Evolutionary conservation across 805 yeast species (phyloP).

Genomic region (Saccharomycopsis schoenii): DNA sequence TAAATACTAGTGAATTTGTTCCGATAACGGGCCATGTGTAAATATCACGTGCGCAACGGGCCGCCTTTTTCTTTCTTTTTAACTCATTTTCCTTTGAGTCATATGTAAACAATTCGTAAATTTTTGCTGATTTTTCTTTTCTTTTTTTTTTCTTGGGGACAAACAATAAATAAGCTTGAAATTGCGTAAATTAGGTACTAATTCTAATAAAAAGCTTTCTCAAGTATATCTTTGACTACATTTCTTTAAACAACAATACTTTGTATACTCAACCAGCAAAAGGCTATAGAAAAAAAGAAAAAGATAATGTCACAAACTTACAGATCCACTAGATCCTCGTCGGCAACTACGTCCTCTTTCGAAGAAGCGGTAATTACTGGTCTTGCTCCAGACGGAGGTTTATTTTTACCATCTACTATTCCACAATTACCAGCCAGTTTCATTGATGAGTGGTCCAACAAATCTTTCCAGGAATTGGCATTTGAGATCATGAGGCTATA

Average conservation of each 20-base stretch:
- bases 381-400: constrained; percentile 93
- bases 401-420: constrained; percentile 77
- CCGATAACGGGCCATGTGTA: background rate
- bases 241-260: too few relatives aligned
- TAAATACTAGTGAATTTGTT: background rate
- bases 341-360: constrained; percentile 45
- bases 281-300: background rate
- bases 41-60: background rate
- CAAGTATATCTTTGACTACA: too few relatives aligned
- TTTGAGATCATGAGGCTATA: constrained; percentile 76
- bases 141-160: too few relatives aligned
- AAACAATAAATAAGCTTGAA: too few relatives aligned
- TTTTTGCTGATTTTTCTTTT: background rate
- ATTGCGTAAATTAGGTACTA: too few relatives aligned
- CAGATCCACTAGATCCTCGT: constrained; percentile 69
- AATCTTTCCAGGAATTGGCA: constrained; percentile 80
- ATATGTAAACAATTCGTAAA: background rate
- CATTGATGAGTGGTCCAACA: constrained; percentile 56
- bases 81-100: background rate
- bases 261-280: background rate
- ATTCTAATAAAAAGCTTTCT: too few relatives aligned
- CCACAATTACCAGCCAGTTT: constrained; percentile 56
- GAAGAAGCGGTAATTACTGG: constrained; percentile 85
- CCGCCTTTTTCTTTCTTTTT: background rate
- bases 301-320: constrained; percentile 41